Evolutionary conservation across 768 basidiomycete genomes (phyloP), one percentile per base, ranked within the genome.

Genomic region (Kockovaella imperatae): DNA sequence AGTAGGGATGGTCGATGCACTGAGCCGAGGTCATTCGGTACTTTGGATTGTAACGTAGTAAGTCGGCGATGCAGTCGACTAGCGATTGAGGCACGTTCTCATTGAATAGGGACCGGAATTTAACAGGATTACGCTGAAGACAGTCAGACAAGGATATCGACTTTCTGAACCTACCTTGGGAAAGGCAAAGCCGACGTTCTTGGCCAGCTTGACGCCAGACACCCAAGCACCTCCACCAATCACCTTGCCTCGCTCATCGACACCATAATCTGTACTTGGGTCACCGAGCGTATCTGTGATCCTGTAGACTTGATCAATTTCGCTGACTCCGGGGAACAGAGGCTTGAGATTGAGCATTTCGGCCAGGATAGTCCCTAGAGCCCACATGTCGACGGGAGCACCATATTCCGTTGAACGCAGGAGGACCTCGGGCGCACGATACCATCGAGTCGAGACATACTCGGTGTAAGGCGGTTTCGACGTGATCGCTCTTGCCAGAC

Each of bases 381-480:
- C 95, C 95, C 95, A 99, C 86, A 97, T 89, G 64, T 99, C 95
- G 21, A 99, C 93, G 3, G 95, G 90, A 63, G 86, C 86, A 8
- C 88, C 91, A 67, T 99, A 99, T 69, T 96, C 86, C 48, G 82
- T 79, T 62, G 87, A 88, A 52, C 87, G 77, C 32, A 99, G 78
- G 25, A 99, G 77, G 15, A 99, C 90, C 70, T 99, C 95, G 14
- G 95, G 95, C 0, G 95, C 95, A 49, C 95, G 86, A 72, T 99
- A 99, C 95, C 95, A 99, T 32, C 95, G 79, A n/a, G 95, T 99
- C 18, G 90, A 86, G 31, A 99, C 95, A 66, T 99, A 97, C 74
- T 97, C 95, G 23, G 95, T 97, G 68, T 96, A 99, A 0, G 95
- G 95, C 1, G 95, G 95, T 47, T 76, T 72, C 58, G 87, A 88